Evolutionary conservation across 768 basidiomycete species (phyloP).

Genomic region (Mycena venus): DNA sequence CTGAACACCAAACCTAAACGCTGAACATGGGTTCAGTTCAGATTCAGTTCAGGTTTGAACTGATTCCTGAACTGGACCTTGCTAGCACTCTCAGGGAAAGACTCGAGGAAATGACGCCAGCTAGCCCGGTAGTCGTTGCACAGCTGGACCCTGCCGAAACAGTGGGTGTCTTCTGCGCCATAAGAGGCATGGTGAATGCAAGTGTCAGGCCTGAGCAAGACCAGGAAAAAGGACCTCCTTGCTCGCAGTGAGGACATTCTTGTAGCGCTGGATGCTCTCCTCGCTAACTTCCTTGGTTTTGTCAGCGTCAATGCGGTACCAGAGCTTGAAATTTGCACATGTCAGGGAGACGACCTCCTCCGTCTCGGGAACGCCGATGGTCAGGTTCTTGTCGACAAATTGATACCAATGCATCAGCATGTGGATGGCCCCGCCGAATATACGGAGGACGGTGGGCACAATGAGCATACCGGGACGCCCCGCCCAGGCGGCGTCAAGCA

Average conservation of each 20-base stretch:
- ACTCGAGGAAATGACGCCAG: neutral
- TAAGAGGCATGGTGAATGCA: neutral
- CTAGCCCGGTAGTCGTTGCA: neutral
- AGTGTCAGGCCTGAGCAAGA: neutral
- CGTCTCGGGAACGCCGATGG: neutral
- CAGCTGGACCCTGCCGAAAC: neutral
- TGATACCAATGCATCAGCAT: neutral
- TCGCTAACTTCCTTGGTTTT: neutral
- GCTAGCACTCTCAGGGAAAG: neutral
- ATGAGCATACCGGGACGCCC: neutral
- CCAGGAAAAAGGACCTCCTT: neutral
- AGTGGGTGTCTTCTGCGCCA: neutral
- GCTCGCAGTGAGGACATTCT: neutral
- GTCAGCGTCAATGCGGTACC: neutral
- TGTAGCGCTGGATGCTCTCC: neutral
- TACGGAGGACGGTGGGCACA: neutral
- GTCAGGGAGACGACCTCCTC: neutral
- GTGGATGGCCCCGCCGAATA: neutral
- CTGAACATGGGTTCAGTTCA: too few relatives aligned
- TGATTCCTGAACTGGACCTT: too few relatives aligned
- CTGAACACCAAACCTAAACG: too few relatives aligned
- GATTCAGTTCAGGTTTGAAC: too few relatives aligned
- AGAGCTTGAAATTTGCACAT: neutral
- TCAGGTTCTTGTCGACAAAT: neutral
- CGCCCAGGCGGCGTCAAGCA: neutral